Conservation (phyloP, 768 basidiomycete genomes). For the Mycena amicta region DNA sequence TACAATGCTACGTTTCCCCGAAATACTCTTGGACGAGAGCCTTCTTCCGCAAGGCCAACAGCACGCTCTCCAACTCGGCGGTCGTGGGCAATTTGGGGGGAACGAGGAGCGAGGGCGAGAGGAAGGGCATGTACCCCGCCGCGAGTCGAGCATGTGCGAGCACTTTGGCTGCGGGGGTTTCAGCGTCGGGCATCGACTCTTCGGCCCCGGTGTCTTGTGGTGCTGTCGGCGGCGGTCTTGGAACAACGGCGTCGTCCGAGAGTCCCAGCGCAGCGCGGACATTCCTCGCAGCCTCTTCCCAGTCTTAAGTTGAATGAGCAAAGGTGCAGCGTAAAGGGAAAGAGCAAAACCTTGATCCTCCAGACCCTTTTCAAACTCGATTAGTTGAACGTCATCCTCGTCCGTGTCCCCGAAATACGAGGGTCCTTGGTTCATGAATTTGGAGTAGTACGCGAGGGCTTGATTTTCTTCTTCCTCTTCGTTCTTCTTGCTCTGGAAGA, state of each 20-base stretch:
- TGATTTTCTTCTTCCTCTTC: constrained; percentile 90
- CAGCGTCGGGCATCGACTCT: constrained; percentile 20
- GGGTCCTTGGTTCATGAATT: constrained; percentile 85
- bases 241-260: constrained; percentile 52
- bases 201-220: constrained; percentile 19
- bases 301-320: constrained; percentile 46
- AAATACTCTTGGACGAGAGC: constrained; percentile 79
- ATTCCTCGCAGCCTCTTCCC: constrained; percentile 61
- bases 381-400: constrained; percentile 68
- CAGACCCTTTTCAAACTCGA: constrained; percentile 69
- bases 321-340: neutral
- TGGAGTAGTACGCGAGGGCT: constrained; percentile 75
- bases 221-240: constrained; percentile 48
- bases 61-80: constrained; percentile 76
- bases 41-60: constrained; percentile 79
- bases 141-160: constrained; percentile 55
- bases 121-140: constrained; percentile 71
- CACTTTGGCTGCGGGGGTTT: constrained; percentile 35
- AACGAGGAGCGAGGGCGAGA: constrained; percentile 70
- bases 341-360: constrained; percentile 69
- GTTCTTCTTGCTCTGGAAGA: constrained; percentile 86
- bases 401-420: constrained; percentile 92
- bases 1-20: constrained; percentile 30
- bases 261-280: constrained; percentile 58
- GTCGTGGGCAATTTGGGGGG: constrained; percentile 76